Evolutionary conservation across 306 rosid species (phyloP), one percentile per base, ranked within the genome.

Genomic region (Canavalia gladiata): DNA sequence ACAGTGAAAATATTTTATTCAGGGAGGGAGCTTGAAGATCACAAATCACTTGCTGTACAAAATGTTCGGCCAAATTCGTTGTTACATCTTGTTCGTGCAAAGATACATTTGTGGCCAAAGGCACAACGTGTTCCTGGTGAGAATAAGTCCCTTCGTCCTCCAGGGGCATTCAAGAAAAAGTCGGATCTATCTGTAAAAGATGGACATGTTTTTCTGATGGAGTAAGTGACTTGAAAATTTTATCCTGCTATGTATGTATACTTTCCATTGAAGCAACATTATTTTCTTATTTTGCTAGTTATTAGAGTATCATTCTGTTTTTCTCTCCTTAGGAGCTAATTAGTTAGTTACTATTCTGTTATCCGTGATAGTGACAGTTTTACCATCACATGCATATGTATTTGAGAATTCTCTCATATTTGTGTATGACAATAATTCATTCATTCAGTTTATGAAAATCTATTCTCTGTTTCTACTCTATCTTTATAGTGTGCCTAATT

Each of bases 121-220:
- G 94, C 97, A 63, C 99, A 93, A 76, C 87, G 85, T 86, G 87
- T 93, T 86, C 99, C 97, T 69, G 92, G 97, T 69, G 99, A 93
- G 77, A 91, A 91, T 72, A 95, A 90, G 76, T 91, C 97, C 34
- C 76, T 95, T 76, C 94, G 97, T 74, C 97, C 97, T 68, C 97
- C 99, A 18, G 97, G 99, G 81, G 99, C 99, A 81, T 95, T 95
- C 87, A 95, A 95, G 90, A 95, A 95, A 89, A 95, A 92, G 83
- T 92, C 99, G 68, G 99, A 95, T 74, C 91, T 93, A 62, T 93
- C 97, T 34, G 97, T 88, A 78, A 95, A 95, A 86, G 99, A 95
- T n/a, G 99, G 99, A 41, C 99, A 88, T 78, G 97, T 95, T 54
- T 91, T 91, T 83, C 87, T 95, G 39, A 89, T 93, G 97, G 97